Evolutionary conservation across 306 rosid genomes (phyloP), one percentile per base, ranked within the genome.

Genomic region (Mucuna pruriens): DNA sequence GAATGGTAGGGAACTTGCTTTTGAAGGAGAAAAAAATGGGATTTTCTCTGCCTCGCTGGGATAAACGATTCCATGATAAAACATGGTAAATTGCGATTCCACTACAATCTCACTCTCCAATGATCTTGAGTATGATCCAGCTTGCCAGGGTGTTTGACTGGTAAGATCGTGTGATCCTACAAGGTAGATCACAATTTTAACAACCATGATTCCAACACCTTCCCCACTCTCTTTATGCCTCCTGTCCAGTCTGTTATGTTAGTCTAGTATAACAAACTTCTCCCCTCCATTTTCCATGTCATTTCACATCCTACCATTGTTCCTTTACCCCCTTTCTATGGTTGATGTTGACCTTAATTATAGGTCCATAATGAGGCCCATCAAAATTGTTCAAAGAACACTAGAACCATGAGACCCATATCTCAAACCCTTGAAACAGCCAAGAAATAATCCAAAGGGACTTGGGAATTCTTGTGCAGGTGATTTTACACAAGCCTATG

Each of bases 261-360:
- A 39, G 55, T 74, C 23, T 13, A 49, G 69, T 33, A 74, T 57
- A 74, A 39, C 55, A 74, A n/a, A 74, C 54, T 57, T 13, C 38
- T 57, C 25, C 15, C 71, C 36, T 42, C 49, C 46, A 22, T 19
- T 76, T 61, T 22, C 70, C 70, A 40, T 22, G 45, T 60, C 70
- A 58, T 63, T 62, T 63, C 57, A 60, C 63, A 45, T 60, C 11
- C 51, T 5, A 46, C 72, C 64, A 20, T 20, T 25, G 17, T 65
- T 36, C 82, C 51, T 65, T 34, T 77, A 15, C 42, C 40, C 6
- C 34, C n/a, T 65, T 65, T 15, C 40, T 64, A 33, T 8, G 19
- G 40, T 49, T 33, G 64, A 64, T 1, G 10, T n/a, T 49, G 57
- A n/a, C 57, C 57, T n/a, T 5, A 46, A 5, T 13, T 46, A 17